phyloP scores from a whole-genome alignment of 1,284 basidiomycete species.

The Tilletia walkeri region DNA sequence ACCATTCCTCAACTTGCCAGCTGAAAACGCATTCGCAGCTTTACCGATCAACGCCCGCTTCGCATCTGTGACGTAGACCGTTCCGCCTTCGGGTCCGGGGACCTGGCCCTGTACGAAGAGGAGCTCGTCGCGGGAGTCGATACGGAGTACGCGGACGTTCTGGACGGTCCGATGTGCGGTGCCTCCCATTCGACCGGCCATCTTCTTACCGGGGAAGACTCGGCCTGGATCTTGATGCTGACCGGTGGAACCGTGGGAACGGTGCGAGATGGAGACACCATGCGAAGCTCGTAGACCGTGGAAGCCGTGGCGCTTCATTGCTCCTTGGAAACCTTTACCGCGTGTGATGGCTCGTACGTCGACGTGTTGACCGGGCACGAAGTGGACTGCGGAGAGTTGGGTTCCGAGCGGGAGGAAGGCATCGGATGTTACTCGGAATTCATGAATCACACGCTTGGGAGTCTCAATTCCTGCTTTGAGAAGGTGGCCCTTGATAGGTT shows the following conservation, averaged over 20 bases:
- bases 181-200: constrained; percentile 91
- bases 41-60: constrained; percentile 47
- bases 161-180: constrained; percentile 61
- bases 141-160: constrained; percentile 82
- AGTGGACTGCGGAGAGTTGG: constrained; percentile 84
- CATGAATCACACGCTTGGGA: constrained; percentile 81
- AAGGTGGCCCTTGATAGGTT: constrained; percentile 87
- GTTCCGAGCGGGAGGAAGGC: constrained; percentile 88
- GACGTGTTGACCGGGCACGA: constrained; percentile 94
- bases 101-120: constrained; percentile 73
- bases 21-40: constrained; percentile 45
- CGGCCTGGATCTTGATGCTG: constrained; percentile 86
- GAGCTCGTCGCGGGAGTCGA: constrained; percentile 81
- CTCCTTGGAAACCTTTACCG: constrained; percentile 95
- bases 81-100: constrained; percentile 61
- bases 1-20: constrained; percentile 50
- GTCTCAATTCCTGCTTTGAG: constrained; percentile 70
- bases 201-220: constrained; percentile 94
- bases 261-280: constrained; percentile 93
- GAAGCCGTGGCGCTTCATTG: constrained; percentile 96
- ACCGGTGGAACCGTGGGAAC: constrained; percentile 88
- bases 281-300: constrained; percentile 88
- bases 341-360: constrained; percentile 90
- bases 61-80: constrained; percentile 55
- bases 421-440: constrained; percentile 84